phyloP scores from a whole-genome alignment of 495 filamentous ascomycete species.

The Hamigera avellanea region DNA sequence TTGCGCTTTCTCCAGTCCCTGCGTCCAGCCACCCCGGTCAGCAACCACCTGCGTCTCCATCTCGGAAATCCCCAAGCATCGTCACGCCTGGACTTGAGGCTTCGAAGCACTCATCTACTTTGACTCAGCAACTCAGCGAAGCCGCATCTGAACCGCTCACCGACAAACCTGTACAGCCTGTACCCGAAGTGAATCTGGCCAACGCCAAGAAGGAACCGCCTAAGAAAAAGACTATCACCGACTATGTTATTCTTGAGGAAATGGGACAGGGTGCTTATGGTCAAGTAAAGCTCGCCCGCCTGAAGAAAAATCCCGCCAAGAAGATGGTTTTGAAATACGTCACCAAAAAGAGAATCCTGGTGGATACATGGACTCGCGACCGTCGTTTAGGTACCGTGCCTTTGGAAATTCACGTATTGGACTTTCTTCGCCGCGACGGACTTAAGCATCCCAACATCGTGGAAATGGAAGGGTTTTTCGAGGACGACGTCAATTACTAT shows the following conservation, averaged over 20 bases:
- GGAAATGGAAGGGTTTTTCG: slow-evolving; percentile 98
- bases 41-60: background rate
- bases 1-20: slow-evolving; percentile 8
- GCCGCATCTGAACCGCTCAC: slow-evolving; percentile 46
- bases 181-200: slow-evolving; percentile 23
- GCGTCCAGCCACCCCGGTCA: slow-evolving; percentile 4
- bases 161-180: slow-evolving; percentile 33
- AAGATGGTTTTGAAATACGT: slow-evolving; percentile 97
- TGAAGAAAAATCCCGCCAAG: slow-evolving; percentile 61
- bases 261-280: slow-evolving; percentile 99
- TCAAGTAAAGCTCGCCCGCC: slow-evolving; percentile 90
- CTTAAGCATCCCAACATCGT: slow-evolving; percentile 91
- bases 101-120: slow-evolving; percentile 38
- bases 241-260: slow-evolving; percentile 90
- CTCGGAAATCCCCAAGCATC: slow-evolving; percentile 51
- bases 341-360: slow-evolving; percentile 90
- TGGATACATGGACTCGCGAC: slow-evolving; percentile 98
- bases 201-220: slow-evolving; percentile 22
- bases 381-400: slow-evolving; percentile 91
- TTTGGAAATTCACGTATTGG: slow-evolving; percentile 92
- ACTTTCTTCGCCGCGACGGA: slow-evolving; percentile 82
- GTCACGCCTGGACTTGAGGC: slow-evolving; percentile 38
- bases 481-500: slow-evolving; percentile 96
- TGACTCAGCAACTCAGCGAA: slow-evolving; percentile 67
- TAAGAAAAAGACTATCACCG: slow-evolving; percentile 71